Evolutionary conservation across 192 early-diverging fungal species (phyloP).

Genomic region (Entrophospora sp.): DNA sequence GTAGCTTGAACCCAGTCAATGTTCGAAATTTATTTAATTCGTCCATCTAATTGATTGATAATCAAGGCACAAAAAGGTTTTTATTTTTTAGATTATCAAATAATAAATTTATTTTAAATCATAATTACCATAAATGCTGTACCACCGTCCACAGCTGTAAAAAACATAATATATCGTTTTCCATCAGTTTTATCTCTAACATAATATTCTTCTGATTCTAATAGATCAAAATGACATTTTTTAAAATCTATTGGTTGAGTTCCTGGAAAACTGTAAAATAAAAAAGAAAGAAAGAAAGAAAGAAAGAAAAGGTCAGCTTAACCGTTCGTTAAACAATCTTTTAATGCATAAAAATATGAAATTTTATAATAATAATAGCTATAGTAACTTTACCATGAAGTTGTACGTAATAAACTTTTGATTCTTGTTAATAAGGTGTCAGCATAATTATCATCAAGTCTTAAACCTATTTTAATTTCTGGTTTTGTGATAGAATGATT

Average conservation of each 20-base stretch:
- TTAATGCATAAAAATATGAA: background rate
- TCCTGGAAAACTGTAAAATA: conserved; percentile 42
- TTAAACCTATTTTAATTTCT: conserved; percentile 7
- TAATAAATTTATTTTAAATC: background rate
- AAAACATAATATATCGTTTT: conserved; percentile 36
- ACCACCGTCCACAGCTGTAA: conserved; percentile 29
- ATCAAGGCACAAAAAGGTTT: background rate
- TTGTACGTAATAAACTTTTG: background rate
- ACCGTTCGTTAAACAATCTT: too few species aligned
- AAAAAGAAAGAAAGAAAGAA: background rate
- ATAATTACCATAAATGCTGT: conserved; percentile 38
- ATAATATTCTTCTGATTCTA: conserved; percentile 50
- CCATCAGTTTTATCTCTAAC: conserved; percentile 49
- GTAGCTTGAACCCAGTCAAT: conserved; percentile 44
- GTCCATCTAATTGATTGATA: conserved; percentile 43
- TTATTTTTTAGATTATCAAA: background rate
- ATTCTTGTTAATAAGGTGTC: conserved; percentile 1
- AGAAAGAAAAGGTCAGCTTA: background rate
- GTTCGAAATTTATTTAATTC: conserved; percentile 56
- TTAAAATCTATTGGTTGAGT: conserved; percentile 46
- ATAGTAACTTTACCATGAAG: background rate
- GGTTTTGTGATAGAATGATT: background rate
- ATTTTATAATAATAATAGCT: background rate
- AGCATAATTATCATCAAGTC: background rate
- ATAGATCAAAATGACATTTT: conserved; percentile 28